Conservation (phyloP, 1,284 basidiomycete species). For the Pulchroboletus neoregius region DNA sequence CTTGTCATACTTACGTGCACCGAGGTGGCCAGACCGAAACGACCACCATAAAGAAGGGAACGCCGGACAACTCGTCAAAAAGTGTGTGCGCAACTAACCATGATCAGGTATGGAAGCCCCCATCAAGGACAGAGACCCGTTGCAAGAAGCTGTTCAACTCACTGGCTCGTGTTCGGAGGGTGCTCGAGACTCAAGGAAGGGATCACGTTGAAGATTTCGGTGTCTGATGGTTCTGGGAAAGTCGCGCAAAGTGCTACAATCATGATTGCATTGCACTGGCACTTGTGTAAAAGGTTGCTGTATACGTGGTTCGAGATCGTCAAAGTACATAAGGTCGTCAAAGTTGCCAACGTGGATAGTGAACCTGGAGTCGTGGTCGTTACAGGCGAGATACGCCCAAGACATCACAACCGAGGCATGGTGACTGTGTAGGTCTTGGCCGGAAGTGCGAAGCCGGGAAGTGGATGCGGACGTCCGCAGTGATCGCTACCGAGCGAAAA, state of each 20-base stretch:
- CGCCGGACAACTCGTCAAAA: too few relatives aligned
- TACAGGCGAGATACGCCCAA: slow-evolving; percentile 13
- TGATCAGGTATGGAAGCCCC: too few relatives aligned
- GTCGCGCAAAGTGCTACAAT: slow-evolving; percentile 9
- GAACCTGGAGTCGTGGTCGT: slow-evolving; percentile 17
- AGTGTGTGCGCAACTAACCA: too few relatives aligned
- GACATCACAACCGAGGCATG: slow-evolving; percentile 13
- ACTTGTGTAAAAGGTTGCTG: slow-evolving; percentile 7
- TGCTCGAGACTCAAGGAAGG: background rate
- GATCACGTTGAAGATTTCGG: too few relatives aligned
- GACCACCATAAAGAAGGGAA: too few relatives aligned
- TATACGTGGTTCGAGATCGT: slow-evolving; percentile 17
- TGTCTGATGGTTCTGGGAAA: slow-evolving; percentile 6
- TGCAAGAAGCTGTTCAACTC: background rate
- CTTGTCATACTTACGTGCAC: too few relatives aligned
- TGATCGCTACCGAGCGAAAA: slow-evolving; percentile 25
- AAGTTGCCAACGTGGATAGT: slow-evolving; percentile 22
- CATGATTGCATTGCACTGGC: slow-evolving; percentile 11
- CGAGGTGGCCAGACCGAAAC: too few relatives aligned
- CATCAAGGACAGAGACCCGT: background rate
- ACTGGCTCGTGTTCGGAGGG: background rate
- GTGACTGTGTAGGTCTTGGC: slow-evolving; percentile 21
- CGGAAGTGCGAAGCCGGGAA: slow-evolving; percentile 19
- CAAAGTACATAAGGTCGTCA: slow-evolving; percentile 31
- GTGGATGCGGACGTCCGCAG: slow-evolving; percentile 23